A percentile compares a stretch with the other conserved stretches of the same genome.
Evolutionary conservation across 345 rosid genomes (phyloP).

Genomic region (Gossypium turneri): DNA sequence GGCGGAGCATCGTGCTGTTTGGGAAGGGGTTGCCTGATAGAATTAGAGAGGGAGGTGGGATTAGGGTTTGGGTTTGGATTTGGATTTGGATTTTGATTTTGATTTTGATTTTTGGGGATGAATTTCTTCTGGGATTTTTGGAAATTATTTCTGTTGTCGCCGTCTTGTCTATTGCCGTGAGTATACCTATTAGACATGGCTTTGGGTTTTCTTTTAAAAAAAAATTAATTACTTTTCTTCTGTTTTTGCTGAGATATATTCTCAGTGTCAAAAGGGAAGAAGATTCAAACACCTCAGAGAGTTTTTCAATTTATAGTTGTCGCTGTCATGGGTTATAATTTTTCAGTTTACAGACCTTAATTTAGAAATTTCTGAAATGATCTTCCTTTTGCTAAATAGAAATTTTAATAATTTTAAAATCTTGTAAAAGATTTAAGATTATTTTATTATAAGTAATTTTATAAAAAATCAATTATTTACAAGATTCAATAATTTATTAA

Average conservation of each 20-base stretch:
- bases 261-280: neutral
- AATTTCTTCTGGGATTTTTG: constrained; percentile 42
- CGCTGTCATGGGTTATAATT: neutral
- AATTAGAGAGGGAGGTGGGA: constrained; percentile 50
- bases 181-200: constrained; percentile 48
- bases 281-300: too few relatives aligned
- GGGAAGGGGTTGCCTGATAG: constrained; percentile 49
- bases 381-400: too few relatives aligned
- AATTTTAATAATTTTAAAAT: too few relatives aligned
- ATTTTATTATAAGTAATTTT: too few relatives aligned
- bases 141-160: constrained; percentile 24
- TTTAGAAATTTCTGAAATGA: too few relatives aligned
- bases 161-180: constrained; percentile 29
- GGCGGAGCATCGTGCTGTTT: constrained; percentile 26
- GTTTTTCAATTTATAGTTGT: neutral
- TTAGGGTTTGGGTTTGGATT: constrained; percentile 18
- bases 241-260: neutral
- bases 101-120: constrained; percentile 42
- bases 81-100: constrained; percentile 9
- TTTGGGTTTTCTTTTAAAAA: neutral
- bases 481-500: too few relatives aligned
- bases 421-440: too few relatives aligned
- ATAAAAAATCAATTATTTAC: too few relatives aligned
- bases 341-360: too few relatives aligned
- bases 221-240: neutral